Conservation (phyloP, 805 yeast genomes). For the Wickerhamia fluorescens region DNA sequence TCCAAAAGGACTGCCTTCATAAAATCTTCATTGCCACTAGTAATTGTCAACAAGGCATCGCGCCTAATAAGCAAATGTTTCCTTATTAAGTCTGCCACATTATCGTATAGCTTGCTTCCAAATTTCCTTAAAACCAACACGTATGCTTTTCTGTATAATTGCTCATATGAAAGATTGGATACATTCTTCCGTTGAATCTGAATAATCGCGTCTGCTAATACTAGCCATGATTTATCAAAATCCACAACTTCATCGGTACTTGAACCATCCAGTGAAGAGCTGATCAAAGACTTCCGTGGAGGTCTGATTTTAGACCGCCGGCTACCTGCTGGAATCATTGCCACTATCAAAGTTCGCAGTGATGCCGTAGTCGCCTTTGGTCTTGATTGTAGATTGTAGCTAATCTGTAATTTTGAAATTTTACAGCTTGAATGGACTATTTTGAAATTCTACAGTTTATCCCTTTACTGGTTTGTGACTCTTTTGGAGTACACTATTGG, state of each 20-base stretch:
- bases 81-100: constrained; percentile 44
- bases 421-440: no score
- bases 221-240: constrained; percentile 61
- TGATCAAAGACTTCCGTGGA: constrained; percentile 41
- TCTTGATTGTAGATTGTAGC: background rate
- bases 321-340: constrained; percentile 21
- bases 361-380: no score
- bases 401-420: constrained; percentile 2
- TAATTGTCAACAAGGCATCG: constrained; percentile 11
- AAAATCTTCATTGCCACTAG: constrained; percentile 21
- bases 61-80: constrained; percentile 33
- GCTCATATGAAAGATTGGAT: constrained; percentile 71
- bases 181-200: constrained; percentile 72
- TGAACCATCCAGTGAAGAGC: constrained; percentile 13
- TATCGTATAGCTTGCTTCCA: constrained; percentile 60
- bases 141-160: constrained; percentile 73
- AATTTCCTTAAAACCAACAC: constrained; percentile 63
- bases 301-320: constrained; percentile 58
- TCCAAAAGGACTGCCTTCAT: constrained; percentile 31
- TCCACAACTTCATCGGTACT: constrained; percentile 33
- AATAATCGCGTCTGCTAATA: constrained; percentile 57
- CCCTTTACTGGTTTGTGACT: no score
- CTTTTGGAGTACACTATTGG: no score
- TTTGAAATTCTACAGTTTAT: no score
- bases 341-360: no score